A percentile compares a stretch with the other conserved stretches of the same genome.
Evolutionary conservation across 2,329 filamentous ascomycete genomes (phyloP).

Genomic region (Talaromyces sp.): DNA sequence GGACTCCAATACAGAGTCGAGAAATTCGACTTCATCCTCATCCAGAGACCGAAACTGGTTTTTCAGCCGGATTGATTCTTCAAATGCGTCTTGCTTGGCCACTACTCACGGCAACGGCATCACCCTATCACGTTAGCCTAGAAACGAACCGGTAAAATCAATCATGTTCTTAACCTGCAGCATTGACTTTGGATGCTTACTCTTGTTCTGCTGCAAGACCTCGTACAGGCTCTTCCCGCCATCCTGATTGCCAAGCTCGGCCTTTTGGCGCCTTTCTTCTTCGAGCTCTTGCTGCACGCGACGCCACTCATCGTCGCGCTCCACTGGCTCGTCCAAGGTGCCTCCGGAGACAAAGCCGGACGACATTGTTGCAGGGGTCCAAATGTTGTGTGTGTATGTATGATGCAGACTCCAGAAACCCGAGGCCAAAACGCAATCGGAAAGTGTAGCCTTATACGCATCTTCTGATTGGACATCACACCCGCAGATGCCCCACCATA

Average conservation of each 20-base stretch:
- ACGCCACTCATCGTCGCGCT: conserved; percentile 41
- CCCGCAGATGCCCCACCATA: too few relatives aligned
- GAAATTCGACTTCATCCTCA: conserved; percentile 49
- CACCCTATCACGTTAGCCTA: conserved; percentile 39
- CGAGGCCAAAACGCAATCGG: too few relatives aligned
- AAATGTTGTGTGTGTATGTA: background rate
- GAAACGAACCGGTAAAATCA: background rate
- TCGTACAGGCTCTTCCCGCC: conserved; percentile 48
- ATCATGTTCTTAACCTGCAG: background rate
- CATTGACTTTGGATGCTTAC: conserved; percentile 28
- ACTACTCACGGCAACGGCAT: conserved; percentile 24
- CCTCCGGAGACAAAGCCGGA: conserved; percentile 44
- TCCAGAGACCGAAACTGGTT: conserved; percentile 50
- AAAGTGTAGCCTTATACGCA: too few relatives aligned
- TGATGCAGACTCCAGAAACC: too few relatives aligned
- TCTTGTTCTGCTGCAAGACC: conserved; percentile 47
- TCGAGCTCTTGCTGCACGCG: conserved; percentile 43
- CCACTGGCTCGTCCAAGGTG: conserved; percentile 35
- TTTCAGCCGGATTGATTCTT: conserved; percentile 47
- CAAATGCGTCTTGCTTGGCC: conserved; percentile 50
- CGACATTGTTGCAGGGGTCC: conserved; percentile 30
- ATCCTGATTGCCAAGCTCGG: conserved; percentile 50
- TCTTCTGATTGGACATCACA: too few relatives aligned
- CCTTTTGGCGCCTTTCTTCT: conserved; percentile 41
- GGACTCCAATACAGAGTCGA: conserved; percentile 54